Evolutionary conservation across 2,329 filamentous ascomycete species (phyloP).

Genomic region (Stagonosporopsis tanaceti): DNA sequence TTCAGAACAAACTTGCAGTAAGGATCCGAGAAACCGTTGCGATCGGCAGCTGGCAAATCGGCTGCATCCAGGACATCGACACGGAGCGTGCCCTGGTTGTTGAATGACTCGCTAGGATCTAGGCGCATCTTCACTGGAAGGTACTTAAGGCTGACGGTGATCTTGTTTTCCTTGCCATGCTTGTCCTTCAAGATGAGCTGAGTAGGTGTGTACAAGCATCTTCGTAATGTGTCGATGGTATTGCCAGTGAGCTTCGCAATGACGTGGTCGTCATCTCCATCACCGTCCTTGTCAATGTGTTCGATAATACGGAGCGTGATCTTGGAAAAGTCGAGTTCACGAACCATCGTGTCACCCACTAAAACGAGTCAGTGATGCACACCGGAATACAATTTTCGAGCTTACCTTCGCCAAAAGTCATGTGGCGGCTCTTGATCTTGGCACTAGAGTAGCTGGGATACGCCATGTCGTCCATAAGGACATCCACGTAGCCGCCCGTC

Average conservation of each 20-base stretch:
- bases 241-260: constrained; percentile 84
- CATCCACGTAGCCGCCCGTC: constrained; percentile 78
- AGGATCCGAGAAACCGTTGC: constrained; percentile 96
- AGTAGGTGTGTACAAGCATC: constrained; percentile 92
- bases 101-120: constrained; percentile 95
- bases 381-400: background rate
- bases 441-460: constrained; percentile 88
- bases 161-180: constrained; percentile 76
- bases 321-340: constrained; percentile 95
- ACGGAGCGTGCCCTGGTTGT: constrained; percentile 95
- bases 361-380: constrained; percentile 32
- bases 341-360: constrained; percentile 92
- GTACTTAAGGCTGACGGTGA: constrained; percentile 94
- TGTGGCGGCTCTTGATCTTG: constrained; percentile 71
- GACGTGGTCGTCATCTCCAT: constrained; percentile 73
- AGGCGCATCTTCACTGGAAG: constrained; percentile 93
- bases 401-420: constrained; percentile 82
- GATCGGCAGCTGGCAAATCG: constrained; percentile 90
- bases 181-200: constrained; percentile 80
- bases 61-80: constrained; percentile 90
- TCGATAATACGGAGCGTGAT: constrained; percentile 88
- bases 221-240: constrained; percentile 85
- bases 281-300: constrained; percentile 76
- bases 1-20: constrained; percentile 95
- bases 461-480: constrained; percentile 92